These are phyloP conservation scores for Magnaporthiopsis rhizophila DNA, from an alignment of 2,329 filamentous ascomycete species.

Conservation along the genomic window DNA sequence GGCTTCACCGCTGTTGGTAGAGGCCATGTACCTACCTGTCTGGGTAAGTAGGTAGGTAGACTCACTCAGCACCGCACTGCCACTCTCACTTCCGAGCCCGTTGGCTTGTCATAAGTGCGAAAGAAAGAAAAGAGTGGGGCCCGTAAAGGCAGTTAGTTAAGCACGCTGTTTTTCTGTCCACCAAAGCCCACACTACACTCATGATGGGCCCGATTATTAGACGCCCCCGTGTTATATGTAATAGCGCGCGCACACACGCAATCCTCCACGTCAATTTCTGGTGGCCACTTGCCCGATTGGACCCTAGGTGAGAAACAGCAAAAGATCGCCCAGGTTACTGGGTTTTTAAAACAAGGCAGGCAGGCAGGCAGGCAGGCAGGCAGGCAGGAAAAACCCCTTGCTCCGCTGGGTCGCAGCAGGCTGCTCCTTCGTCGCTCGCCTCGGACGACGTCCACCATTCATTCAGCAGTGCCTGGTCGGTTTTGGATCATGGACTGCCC, in stretches of 20 bases:
- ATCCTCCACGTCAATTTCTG: background rate
- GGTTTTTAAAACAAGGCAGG: background rate
- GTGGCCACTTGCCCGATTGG: background rate
- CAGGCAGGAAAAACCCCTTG: background rate
- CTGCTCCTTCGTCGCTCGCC: background rate
- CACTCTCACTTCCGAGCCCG: too few relatives aligned
- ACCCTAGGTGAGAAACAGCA: background rate
- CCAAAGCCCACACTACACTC: too few relatives aligned
- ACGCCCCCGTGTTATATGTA: too few relatives aligned
- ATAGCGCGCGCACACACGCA: background rate
- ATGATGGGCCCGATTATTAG: background rate
- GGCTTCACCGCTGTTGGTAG: background rate
- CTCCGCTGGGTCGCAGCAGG: background rate
- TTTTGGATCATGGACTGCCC: too few relatives aligned
- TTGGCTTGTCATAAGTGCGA: background rate
- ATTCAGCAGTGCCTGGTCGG: too few relatives aligned
- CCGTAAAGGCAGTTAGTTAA: background rate
- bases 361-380: background rate
- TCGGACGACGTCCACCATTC: too few relatives aligned
- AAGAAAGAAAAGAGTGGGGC: background rate
- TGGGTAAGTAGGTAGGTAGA: too few relatives aligned
- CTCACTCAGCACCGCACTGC: background rate
- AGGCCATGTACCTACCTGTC: background rate
- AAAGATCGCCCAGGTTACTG: too few relatives aligned
- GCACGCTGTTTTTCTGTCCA: too few relatives aligned